Evolutionary conservation across 805 yeast species (phyloP).

Genomic region (Vanderwaltozyma verrucispora): DNA sequence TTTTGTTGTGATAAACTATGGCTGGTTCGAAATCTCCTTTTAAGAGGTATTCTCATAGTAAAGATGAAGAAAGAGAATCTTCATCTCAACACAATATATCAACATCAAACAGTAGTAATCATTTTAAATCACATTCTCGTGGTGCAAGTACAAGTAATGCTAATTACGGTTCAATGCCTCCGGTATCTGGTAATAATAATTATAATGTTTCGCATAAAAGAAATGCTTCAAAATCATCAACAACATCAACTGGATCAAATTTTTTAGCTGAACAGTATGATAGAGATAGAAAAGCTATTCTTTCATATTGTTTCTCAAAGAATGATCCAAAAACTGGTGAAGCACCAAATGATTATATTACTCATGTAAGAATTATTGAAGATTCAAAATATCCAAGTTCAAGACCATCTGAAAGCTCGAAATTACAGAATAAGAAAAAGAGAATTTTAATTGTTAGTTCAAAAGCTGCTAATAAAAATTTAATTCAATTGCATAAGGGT

Average conservation of each 20-base stretch:
- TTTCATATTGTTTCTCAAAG: conserved; percentile 40
- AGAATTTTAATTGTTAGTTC: conserved; percentile 40
- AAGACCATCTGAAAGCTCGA: conserved; percentile 52
- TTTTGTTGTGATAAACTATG: no score
- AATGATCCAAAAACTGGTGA: conserved; percentile 32
- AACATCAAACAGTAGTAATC: conserved; percentile 10
- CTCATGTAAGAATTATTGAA: conserved; percentile 69
- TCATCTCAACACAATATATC: conserved; percentile 12
- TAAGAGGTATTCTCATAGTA: conserved; percentile 25
- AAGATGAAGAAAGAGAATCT: conserved; percentile 22
- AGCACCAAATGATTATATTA: conserved; percentile 49
- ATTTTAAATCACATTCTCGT: conserved; percentile 5
- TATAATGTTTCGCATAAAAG: conserved; percentile 20
- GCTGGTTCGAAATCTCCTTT: conserved; percentile 31
- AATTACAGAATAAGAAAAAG: conserved; percentile 42
- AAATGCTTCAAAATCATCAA: conserved; percentile 27
- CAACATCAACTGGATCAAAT: conserved; percentile 23
- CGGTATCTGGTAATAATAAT: conserved; percentile 16
- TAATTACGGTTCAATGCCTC: conserved; percentile 15
- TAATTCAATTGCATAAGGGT: conserved; percentile 75
- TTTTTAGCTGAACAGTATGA: conserved; percentile 49
- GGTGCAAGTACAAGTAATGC: conserved; percentile 1
- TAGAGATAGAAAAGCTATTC: conserved; percentile 39
- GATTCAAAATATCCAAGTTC: conserved; percentile 58
- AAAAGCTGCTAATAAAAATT: conserved; percentile 52